Percentiles rank a stretch among this genome's conserved stretches.
Conservation (phyloP, 331 rosid species). For the Malus hybrid region DNA sequence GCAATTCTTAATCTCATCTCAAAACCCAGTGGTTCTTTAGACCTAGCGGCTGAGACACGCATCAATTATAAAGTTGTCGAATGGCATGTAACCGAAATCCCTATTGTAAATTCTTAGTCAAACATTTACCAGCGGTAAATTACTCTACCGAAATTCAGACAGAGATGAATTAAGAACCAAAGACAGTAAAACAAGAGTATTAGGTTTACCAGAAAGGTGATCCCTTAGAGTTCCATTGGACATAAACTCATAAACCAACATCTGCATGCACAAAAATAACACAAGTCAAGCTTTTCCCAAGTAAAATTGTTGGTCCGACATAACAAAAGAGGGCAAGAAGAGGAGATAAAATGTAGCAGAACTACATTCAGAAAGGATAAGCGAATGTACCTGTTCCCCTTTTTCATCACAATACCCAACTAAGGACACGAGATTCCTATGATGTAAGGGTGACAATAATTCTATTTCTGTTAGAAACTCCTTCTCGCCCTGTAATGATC, state of each 20-base stretch:
- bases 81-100: background rate
- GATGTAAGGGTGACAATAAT: constrained; percentile 78
- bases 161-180: background rate
- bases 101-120: background rate
- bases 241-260: constrained; percentile 93
- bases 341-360: background rate
- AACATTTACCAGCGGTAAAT: background rate
- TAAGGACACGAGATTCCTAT: constrained; percentile 83
- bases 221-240: constrained; percentile 84
- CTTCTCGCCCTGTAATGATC: constrained; percentile 82
- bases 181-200: constrained; percentile 5
- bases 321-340: background rate
- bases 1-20: constrained; percentile 70
- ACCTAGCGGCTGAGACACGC: constrained; percentile 33
- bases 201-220: constrained; percentile 70
- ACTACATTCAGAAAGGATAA: background rate
- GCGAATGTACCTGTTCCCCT: constrained; percentile 70
- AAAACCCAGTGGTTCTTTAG: constrained; percentile 56
- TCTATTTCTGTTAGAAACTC: constrained; percentile 94
- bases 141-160: background rate
- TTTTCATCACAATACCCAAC: constrained; percentile 86
- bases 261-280: constrained; percentile 52
- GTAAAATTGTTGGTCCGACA: background rate
- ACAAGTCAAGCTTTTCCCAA: constrained; percentile 2
- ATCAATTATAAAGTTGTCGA: background rate